phyloP scores from a whole-genome alignment of 2,329 filamentous ascomycete species.

The Thyridium curvatum region DNA sequence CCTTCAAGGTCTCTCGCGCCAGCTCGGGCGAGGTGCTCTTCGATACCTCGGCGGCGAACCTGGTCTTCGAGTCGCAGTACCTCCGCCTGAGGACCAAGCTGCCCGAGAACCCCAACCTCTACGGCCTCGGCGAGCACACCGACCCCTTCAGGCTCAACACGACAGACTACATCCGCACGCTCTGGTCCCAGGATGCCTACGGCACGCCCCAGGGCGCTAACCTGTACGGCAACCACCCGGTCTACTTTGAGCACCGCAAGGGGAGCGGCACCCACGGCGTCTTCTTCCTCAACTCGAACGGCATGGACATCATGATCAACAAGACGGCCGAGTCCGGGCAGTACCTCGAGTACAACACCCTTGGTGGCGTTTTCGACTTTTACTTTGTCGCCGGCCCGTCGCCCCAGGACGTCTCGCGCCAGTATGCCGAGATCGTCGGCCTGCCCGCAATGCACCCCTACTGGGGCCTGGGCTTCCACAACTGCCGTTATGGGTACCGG shows the following conservation, averaged over 20 bases:
- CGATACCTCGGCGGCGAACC: constrained; percentile 57
- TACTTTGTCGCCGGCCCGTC: constrained; percentile 74
- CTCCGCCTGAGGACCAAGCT: constrained; percentile 65
- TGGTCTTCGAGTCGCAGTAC: constrained; percentile 77
- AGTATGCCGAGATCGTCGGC: constrained; percentile 62
- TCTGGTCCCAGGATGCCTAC: constrained; percentile 15
- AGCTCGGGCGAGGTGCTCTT: constrained; percentile 51
- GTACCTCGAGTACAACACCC: constrained; percentile 49
- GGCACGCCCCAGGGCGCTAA: constrained; percentile 39
- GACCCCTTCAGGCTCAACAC: constrained; percentile 65
- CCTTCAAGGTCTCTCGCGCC: constrained; percentile 30
- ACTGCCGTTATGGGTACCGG: constrained; percentile 76
- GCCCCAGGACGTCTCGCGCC: constrained; percentile 59
- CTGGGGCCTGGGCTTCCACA: constrained; percentile 75
- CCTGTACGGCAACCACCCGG: constrained; percentile 57
- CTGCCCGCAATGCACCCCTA: constrained; percentile 76
- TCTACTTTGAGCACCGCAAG: constrained; percentile 58
- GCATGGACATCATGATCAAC: constrained; percentile 51
- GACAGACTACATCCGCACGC: constrained; percentile 61
- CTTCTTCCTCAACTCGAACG: constrained; percentile 55
- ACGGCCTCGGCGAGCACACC: constrained; percentile 73
- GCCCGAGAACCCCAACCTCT: constrained; percentile 63
- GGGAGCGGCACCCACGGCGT: constrained; percentile 45
- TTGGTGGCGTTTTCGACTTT: constrained; percentile 73
- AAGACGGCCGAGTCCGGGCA: constrained; percentile 33